Base-by-base conservation (phyloP, 345 rosid species). In the Euclidium syriacum region DNA sequence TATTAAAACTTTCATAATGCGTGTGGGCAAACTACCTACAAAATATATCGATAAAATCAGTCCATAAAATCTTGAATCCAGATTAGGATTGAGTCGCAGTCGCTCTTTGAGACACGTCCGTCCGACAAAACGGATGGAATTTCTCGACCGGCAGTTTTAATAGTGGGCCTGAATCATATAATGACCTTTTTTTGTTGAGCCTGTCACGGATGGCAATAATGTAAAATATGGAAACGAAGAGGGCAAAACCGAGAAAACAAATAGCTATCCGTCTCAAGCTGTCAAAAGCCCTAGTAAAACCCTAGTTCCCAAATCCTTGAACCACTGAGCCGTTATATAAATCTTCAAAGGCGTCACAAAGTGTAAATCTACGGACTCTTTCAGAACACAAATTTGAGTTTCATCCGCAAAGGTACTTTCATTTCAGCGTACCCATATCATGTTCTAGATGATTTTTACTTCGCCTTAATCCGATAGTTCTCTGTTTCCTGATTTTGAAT, bases 281-380 rank as follows among this genome's bases (percentile, higher is more conserved):
- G 23, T 15, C 25, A 22, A 29, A 56, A 10, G 12, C 33, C 65
- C 65, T 58, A 23, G 65, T 58, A 49, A 67, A 67, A 23, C 65
- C 65, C 59, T 67, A 50, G 59, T 27, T 26, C 35, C 52, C 54
- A 43, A 14, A 17, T 0, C 16, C 17, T 41, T 26, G 19, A 23
- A 0, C 34, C 26, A 1, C 3, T 44, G 33, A 47, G 71, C 72
- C 72, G 65, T 40, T 67, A 20, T 67, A 67, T 67, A 30, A 23
- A 15, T 23, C 1, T 6, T 39, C 43, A 8, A 18, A 35, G 5
- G 49, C 57, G 10, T 12, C 27, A 0, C 14, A 1, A 22, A 22
- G 9, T 12, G n/a, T 16, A 23, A 53, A 7, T 7, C 54, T 23
- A 16, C 47, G 7, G 39, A 4, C 48, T 18, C 48, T 7, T 22